Base-by-base conservation (phyloP, 2,329 filamentous ascomycete genomes). In the Phialocephala sp. region DNA sequence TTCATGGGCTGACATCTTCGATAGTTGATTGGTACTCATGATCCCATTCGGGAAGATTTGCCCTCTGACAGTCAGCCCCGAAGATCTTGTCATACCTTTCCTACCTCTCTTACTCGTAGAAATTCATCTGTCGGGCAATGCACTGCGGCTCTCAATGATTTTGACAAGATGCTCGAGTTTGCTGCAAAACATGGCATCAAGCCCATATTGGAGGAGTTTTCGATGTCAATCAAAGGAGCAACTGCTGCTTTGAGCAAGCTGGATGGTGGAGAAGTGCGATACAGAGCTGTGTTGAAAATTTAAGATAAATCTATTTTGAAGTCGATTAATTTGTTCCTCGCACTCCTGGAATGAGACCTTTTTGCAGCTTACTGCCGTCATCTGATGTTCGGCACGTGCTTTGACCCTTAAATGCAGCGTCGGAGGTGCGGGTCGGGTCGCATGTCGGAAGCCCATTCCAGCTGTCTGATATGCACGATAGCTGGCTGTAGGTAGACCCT, bases 171-270 rank as follows among this genome's bases (percentile, higher is more conserved):
- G 27, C 27, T 32, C 27, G 27, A 32, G 27, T 32, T 32, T 68
- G 84, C 84, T 8, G 83, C 82, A 2, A 82, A 87, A 66, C 85
- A 84, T 76, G 80, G 80, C 14, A 74, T 87, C 15, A 79, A 79
- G 70, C 77, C 80, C 2, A 81, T 81, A 76, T 84, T 89, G 24
- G 62, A 69, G 45, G 62, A 58, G n/a, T 69, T 65, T 32, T 63
- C 62, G 36, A 45, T 73, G 43, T 66, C 57, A 5, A n/a, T 59
- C 4, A 62, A 70, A 14, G 71, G 70, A 12, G 62, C 69, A 41
- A 54, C 56, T 8, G 59, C 62, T 20, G 63, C 67, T 2, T 54
- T 69, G 35, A 45, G 71, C 14, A 69, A 62, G 54, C 41, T 72
- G 47, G 20, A 64, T 5, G 45, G 54, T 1, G 62, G 67, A 1